Base-by-base conservation (phyloP, 371 early-diverging fungal genomes). In the Apophysomyces sp. region DNA sequence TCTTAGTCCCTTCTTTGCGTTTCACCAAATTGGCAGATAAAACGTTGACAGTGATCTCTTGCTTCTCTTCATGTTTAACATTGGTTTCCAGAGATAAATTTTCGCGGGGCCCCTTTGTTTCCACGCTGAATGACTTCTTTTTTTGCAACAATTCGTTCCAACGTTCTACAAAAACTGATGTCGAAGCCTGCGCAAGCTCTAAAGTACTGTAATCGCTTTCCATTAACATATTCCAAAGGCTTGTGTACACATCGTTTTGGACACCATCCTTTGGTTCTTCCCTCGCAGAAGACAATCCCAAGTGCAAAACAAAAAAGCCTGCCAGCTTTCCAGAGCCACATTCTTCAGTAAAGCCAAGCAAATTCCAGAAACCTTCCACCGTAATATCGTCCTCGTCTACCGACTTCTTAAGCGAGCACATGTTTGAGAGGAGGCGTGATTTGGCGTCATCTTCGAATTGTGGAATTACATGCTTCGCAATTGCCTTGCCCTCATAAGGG, bases 361-460 rank as follows among this genome's bases (percentile, higher is more conserved):
- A 58, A 28, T 85, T 82, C 81, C 86, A 82, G 27, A 93, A 84
- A 30, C 86, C 87, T 6, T 68, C 49, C 8, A 91, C 85, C 2
- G 83, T 77, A 41, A 84, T 80, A 0, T 66, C 53, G 0, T 77
- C 69, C 3, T 62, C 60, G 2, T 36, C 63, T 11, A 24, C 31
- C 5, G 54, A 56, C 26, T 36, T 52, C 11, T 66, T 67, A 21
- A 44, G 21, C 3, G 49, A 44, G 5, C 49, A 44, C 49, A 44
- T 44, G 24, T 21, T 44, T 7, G 18, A 7, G 21, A 78, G 59
- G 21, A 89, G 72, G 9, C 93, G 86, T 4, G 88, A 76, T 40
- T 89, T 90, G 2, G 92, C 85, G 63, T 94, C 94, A 64, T 94
- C 96, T 0, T 89, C 88, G 64, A 93, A 94, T 57, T 76, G 82